These are phyloP conservation scores for Penicillium paneum DNA, from an alignment of 2,329 filamentous ascomycete species.

Conservation along the genomic window DNA sequence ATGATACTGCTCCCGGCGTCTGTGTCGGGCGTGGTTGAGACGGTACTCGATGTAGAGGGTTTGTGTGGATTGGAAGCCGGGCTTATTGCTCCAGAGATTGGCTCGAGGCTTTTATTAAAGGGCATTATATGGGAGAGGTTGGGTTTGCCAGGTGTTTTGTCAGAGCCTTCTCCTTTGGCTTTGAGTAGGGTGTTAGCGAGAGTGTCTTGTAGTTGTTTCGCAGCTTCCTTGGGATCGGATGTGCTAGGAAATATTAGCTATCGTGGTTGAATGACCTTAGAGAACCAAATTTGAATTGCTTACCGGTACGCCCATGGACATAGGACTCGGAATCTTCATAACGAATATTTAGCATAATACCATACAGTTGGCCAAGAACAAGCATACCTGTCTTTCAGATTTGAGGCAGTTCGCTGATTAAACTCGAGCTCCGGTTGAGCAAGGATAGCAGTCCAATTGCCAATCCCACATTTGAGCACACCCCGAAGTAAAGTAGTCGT, in stretches of 20 bases:
- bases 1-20: constrained; percentile 12
- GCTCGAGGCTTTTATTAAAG: constrained; percentile 13
- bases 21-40: constrained; percentile 17
- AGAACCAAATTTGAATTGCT: constrained; percentile 2
- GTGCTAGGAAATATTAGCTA: constrained; percentile 19
- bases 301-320: constrained; percentile 49
- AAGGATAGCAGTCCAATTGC: constrained; percentile 63
- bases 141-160: constrained; percentile 24
- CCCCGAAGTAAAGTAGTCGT: constrained; percentile 57
- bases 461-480: constrained; percentile 60
- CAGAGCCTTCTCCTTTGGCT: constrained; percentile 28
- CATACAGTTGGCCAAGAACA: neutral
- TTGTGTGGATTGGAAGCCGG: constrained; percentile 16
- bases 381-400: constrained; percentile 58
- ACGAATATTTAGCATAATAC: constrained; percentile 22
- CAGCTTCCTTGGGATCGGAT: constrained; percentile 37
- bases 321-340: constrained; percentile 51
- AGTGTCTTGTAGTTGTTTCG: constrained; percentile 36
- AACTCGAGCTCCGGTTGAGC: constrained; percentile 57
- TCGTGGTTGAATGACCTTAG: neutral
- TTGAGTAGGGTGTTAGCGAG: constrained; percentile 34
- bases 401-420: constrained; percentile 57
- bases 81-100: constrained; percentile 13
- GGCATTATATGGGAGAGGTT: constrained; percentile 26
- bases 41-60: constrained; percentile 17